These are phyloP conservation scores for Alloteropsis angusta DNA, from an alignment of 202 grass and related monocot genomes.

Conservation along the genomic window DNA sequence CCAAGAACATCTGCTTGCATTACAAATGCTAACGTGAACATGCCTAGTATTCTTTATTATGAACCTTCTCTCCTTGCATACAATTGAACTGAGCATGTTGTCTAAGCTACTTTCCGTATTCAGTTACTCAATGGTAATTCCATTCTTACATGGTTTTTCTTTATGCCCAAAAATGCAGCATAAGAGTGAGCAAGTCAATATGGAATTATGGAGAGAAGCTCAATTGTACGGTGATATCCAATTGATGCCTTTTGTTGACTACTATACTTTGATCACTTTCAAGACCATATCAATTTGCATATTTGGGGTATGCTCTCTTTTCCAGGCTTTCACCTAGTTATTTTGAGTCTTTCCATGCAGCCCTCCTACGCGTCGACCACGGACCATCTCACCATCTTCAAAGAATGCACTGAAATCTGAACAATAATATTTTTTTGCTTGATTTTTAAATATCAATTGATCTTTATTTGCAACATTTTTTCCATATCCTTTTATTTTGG, in stretches of 20 bases:
- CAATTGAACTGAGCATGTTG: neutral
- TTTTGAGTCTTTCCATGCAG: neutral
- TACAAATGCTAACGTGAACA: neutral
- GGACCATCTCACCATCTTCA: neutral
- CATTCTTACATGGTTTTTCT: neutral
- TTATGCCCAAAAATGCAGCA: slow-evolving; percentile 45
- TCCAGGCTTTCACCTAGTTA: slow-evolving; percentile 18
- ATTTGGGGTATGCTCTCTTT: slow-evolving; percentile 59
- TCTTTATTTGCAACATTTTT: neutral
- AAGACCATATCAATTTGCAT: slow-evolving; percentile 71
- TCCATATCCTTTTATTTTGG: neutral
- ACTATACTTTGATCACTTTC: slow-evolving; percentile 81
- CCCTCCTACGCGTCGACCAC: neutral
- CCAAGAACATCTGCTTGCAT: neutral
- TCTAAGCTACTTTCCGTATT: neutral
- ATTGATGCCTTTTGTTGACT: slow-evolving; percentile 92
- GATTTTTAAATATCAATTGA: neutral
- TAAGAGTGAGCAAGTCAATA: slow-evolving; percentile 73
- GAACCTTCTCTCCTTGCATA: neutral
- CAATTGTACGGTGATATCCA: slow-evolving; percentile 81
- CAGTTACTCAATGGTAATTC: neutral
- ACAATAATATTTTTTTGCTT: neutral
- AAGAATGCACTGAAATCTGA: neutral
- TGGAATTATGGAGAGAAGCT: slow-evolving; percentile 84
- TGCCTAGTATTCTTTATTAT: neutral